Conservation (phyloP, 768 basidiomycete genomes). For the Auriculariales sp. region DNA sequence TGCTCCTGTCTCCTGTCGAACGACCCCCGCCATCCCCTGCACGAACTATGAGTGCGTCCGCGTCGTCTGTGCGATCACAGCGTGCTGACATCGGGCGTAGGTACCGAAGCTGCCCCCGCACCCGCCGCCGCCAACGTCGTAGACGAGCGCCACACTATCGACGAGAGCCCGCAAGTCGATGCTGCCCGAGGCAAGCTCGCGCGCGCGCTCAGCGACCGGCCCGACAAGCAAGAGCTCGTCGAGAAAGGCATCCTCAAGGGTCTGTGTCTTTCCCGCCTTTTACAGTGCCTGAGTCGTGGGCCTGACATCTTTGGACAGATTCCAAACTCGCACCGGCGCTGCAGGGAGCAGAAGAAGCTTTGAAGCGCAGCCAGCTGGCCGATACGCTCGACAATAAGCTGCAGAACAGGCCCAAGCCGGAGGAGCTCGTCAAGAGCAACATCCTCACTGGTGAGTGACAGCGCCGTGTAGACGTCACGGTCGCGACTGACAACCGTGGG, state of each 20-base stretch:
- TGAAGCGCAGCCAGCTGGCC: conserved; percentile 52
- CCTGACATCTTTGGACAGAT: conserved; percentile 23
- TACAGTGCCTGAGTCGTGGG: neutral
- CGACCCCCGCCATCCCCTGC: too few species aligned
- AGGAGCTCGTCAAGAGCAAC: conserved; percentile 50
- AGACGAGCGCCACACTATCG: too few species aligned
- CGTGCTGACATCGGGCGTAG: too few species aligned
- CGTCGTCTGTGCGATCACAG: too few species aligned
- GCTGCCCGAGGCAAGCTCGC: too few species aligned
- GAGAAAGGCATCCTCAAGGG: conserved; percentile 62
- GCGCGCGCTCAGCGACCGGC: conserved; percentile 35
- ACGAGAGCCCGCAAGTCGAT: too few species aligned
- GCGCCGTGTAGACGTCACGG: too few species aligned
- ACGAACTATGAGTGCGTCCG: too few species aligned
- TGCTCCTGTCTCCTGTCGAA: too few species aligned
- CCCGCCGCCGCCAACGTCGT: too few species aligned
- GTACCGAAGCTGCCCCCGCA: too few species aligned
- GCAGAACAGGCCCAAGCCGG: conserved; percentile 39
- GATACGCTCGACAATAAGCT: conserved; percentile 50
- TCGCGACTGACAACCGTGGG: too few species aligned
- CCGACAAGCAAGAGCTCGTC: conserved; percentile 46
- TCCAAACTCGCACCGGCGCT: conserved; percentile 47
- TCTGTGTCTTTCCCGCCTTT: conserved; percentile 10
- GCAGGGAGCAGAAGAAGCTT: conserved; percentile 41
- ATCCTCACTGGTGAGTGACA: conserved; percentile 36